Evolutionary conservation across 2,329 filamentous ascomycete genomes (phyloP), one percentile per base, ranked within the genome.

Genomic region (Neofusicoccum umdonicola): DNA sequence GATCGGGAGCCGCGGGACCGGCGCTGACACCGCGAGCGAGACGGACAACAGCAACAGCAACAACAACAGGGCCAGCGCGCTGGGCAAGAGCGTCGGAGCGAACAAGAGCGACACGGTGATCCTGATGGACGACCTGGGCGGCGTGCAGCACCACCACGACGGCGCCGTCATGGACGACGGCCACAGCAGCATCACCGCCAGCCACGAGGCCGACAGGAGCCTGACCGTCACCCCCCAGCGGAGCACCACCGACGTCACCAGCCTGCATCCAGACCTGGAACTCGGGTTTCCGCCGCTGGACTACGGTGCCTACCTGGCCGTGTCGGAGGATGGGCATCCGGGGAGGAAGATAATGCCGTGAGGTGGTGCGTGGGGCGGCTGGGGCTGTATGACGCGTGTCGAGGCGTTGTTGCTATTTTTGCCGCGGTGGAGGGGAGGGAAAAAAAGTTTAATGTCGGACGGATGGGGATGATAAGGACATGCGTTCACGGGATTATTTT

Each of bases 61-160:
- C 37, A 4, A 31, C 37, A 4, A 31, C 51, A 37, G 4, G 54
- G 19, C n/a, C 41, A 41, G 9, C 12, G 22, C 15, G 39, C 13
- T 34, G 37, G 22, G 17, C 34, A 9, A 6, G 8, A 27, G 17
- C 13, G 15, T 15, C 19, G 54, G 6, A 0, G 41, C 39, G 9
- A 41, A 4, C 41, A 58, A 35, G 54, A 45, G 54, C 39, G 54
- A 58, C n/a, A 58, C 54, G 3, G 41, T 45, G 12, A 58, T 58
- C 41, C 27, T 58, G 54, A 58, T 58, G 54, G 54, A 58, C 27
- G 54, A 58, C n/a, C n/a, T 58, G 39, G n/a, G 54, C 15, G 37
- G 41, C 13, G 27, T 7, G 27, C 27, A 34, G 15, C 4, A 22
- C 15, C 27, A 34, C 27, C 4, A 22, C 15, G n/a, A 17, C 42